Percentiles rank a stretch among this genome's conserved stretches.
Evolutionary conservation across 352 stramenopile species (phyloP).

Genomic region (Phytophthora nicotianae): DNA sequence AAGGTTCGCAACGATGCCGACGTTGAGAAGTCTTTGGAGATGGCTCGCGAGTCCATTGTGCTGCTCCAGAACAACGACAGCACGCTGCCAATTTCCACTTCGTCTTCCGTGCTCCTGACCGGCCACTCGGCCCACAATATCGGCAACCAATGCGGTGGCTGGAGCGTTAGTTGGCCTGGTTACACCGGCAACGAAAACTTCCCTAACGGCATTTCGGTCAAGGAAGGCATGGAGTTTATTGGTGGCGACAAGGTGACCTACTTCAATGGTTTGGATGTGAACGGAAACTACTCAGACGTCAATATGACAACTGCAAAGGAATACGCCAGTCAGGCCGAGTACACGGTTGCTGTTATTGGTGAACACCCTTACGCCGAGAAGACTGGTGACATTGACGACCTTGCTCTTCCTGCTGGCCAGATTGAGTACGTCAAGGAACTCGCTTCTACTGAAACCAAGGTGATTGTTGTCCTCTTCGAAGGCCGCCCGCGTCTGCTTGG

Average conservation of each 20-base stretch:
- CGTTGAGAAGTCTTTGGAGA: constrained; percentile 48
- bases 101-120: constrained; percentile 36
- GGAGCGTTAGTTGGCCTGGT: constrained; percentile 71
- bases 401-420: constrained; percentile 62
- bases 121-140: constrained; percentile 35
- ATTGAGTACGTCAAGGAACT: constrained; percentile 77
- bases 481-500: constrained; percentile 73
- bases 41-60: constrained; percentile 77
- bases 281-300: constrained; percentile 49
- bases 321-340: constrained; percentile 41
- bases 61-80: constrained; percentile 80
- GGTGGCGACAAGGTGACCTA: constrained; percentile 34
- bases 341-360: constrained; percentile 75
- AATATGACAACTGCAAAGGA: constrained; percentile 55
- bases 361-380: constrained; percentile 84
- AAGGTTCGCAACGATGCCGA: constrained; percentile 52
- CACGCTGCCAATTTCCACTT: constrained; percentile 43
- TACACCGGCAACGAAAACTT: constrained; percentile 49
- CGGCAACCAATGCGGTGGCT: constrained; percentile 38
- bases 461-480: constrained; percentile 77
- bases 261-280: constrained; percentile 54
- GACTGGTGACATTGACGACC: constrained; percentile 73
- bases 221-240: constrained; percentile 47
- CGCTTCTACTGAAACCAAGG: constrained; percentile 57
- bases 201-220: constrained; percentile 58